phyloP scores from a whole-genome alignment of 2,329 filamentous ascomycete species.

The Helicocarpus griseus region DNA sequence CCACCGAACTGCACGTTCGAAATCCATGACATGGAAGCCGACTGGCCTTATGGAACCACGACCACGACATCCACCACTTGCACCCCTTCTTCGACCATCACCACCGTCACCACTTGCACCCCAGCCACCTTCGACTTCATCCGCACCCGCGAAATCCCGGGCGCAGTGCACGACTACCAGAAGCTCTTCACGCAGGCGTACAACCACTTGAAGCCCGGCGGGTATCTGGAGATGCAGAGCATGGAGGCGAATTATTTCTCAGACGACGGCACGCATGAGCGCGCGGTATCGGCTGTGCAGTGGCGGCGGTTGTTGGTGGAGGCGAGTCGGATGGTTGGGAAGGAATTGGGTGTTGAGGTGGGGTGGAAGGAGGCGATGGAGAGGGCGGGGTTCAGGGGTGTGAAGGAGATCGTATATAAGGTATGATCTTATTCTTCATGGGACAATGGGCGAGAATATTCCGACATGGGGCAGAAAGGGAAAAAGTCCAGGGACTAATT shows the following conservation, averaged over 20 bases:
- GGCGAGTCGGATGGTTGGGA: constrained; percentile 25
- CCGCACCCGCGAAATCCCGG: constrained; percentile 10
- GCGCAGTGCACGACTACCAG: constrained; percentile 20
- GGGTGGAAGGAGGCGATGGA: constrained; percentile 19
- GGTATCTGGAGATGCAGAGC: constrained; percentile 29
- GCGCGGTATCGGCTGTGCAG: constrained; percentile 18
- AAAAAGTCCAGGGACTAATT: neutral
- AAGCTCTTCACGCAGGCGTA: constrained; percentile 23
- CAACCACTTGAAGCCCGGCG: constrained; percentile 24
- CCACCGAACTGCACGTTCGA: constrained; percentile 20
- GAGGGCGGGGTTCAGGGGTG: constrained; percentile 24
- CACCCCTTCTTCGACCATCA: neutral
- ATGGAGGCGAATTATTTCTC: constrained; percentile 21
- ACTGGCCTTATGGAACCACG: constrained; percentile 16
- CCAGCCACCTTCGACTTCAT: constrained; percentile 8
- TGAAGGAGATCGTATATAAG: constrained; percentile 15
- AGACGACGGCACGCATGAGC: constrained; percentile 23
- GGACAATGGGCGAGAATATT: neutral
- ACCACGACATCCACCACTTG: neutral
- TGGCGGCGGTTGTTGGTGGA: constrained; percentile 22
- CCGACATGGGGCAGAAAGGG: neutral
- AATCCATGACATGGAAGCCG: constrained; percentile 20
- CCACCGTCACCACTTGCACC: neutral
- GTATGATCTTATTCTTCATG: neutral
- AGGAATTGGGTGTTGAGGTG: constrained; percentile 26